Evolutionary conservation across 495 filamentous ascomycete genomes (phyloP), one percentile per base, ranked within the genome.

Genomic region (Cudoniella acicularis): DNA sequence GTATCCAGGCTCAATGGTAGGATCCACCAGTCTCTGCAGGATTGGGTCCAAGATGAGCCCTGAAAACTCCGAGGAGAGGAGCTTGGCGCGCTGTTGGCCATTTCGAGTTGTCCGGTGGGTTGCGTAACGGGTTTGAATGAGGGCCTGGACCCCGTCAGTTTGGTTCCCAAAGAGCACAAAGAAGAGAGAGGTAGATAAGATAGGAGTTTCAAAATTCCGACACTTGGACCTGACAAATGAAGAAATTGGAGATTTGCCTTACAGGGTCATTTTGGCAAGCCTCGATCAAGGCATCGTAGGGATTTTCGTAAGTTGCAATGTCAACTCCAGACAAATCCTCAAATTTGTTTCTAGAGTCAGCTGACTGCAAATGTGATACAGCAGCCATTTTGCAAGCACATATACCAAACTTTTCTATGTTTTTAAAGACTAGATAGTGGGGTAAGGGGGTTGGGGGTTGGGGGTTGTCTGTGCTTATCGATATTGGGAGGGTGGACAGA

Each of bases 1-100:
- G 67, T 86, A 90, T 1, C 76, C 78, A 27, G 88, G 82, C 60
- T 91, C 80, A 41, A 85, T 73, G 0, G 70, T 67, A 1, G 77
- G 82, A 58, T 83, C 77, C 57, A 78, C 75, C 25, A 97, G 70
- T 52, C 86, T 85, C 11, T 82, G 70, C 2, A 98, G 76, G 43
- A 90, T 85, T 0, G 84, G 83, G 64, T 98, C 94, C 45, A 91
- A 77, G 20, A 79, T 83, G 70, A 92, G 79, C 49, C 86, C 88
- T 0, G 68, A 59, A 57, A 94, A 96, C n/a, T 84, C 80, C 1
- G 77, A 62, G 9, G 84, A 75, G 2, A 92, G 73, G 46, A 96
- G 81, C 57, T 87, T 88, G 1, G 71, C 72, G 45, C 76, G 82
- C 69, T 91, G 91, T 57, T 89, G 82, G 11, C 70, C 74, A 69